phyloP scores from a whole-genome alignment of 371 early-diverging fungal species.

The Conidiobolus coronatus region DNA sequence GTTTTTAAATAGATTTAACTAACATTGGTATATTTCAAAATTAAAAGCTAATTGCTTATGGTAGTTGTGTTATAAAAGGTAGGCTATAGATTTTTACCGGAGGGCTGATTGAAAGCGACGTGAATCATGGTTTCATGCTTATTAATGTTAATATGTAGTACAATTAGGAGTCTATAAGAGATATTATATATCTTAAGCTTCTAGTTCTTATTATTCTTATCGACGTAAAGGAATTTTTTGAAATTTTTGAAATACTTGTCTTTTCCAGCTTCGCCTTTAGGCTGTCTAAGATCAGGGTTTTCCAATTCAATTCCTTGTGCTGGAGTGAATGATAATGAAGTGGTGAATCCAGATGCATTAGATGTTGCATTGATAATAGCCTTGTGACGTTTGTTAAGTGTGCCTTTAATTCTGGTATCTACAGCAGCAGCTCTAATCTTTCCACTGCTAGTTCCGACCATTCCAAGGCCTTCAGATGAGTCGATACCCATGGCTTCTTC shows the following conservation, averaged over 20 bases:
- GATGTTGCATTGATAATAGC: conserved; percentile 6
- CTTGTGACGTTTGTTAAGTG: conserved; percentile 3
- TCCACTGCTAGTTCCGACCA: conserved; percentile 49
- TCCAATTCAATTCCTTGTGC: conserved; percentile 86
- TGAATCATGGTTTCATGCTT: too few relatives aligned
- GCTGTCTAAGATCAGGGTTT: conserved; percentile 56
- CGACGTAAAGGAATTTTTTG: too few relatives aligned
- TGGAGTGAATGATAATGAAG: conserved; percentile 86
- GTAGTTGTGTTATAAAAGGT: too few relatives aligned
- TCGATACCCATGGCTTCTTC: conserved; percentile 66
- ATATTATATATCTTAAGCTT: too few relatives aligned
- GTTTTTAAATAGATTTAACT: too few relatives aligned
- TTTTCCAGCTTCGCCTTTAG: conserved; percentile 35
- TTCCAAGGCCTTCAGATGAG: conserved; percentile 72
- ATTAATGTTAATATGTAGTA: too few relatives aligned
- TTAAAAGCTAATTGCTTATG: too few relatives aligned
- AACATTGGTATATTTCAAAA: too few relatives aligned
- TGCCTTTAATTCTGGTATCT: conserved; percentile 38
- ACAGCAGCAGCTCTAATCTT: conserved; percentile 37
- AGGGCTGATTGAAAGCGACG: too few relatives aligned
- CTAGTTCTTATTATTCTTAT: too few relatives aligned
- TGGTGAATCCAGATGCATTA: conserved; percentile 59
- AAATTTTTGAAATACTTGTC: conserved; percentile 49
- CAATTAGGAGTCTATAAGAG: too few relatives aligned
- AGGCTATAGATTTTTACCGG: too few relatives aligned